Base-by-base conservation (phyloP, 139 green algal genomes). In the Raphidocelis subcapitata region DNA sequence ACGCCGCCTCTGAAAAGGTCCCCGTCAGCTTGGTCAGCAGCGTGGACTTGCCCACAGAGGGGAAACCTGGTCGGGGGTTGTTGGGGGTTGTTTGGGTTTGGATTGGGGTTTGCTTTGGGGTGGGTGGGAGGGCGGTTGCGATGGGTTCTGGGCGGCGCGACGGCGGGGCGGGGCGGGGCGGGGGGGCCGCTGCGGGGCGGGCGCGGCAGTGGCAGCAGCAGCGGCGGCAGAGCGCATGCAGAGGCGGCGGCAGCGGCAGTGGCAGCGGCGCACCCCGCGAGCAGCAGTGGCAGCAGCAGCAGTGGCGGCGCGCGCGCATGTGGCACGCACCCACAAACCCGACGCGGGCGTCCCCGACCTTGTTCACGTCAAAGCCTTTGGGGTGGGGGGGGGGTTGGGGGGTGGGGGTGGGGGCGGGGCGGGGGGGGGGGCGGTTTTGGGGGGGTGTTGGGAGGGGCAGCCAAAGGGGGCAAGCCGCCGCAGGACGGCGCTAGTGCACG, bases 11-110 rank as follows among this genome's bases (percentile, higher is more conserved):
- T 12, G 93, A 98, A 79, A 96, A 97, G 1, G 94, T 98, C 23
- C 96, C 96, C 0, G 96, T 99, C 23, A 99, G 84, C 84, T 99
- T 99, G 55, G 89, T 98, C 20, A 99, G 81, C 79, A 99, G 86
- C 21, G 96, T 99, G 4, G 92, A 98, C 80, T 99, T 99, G 47
- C 96, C 96, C 4, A 99, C 96, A 1, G 95, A 99, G 1, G 95
- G 95, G 76, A 99, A 99, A 33, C 95, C 92, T 88, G 76, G 59
- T 65, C 14, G 3, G 15, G 23, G n/a, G n/a, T n/a, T n/a, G n/a
- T n/a, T n/a, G n/a, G n/a, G n/a, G n/a, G n/a, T n/a, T n/a, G n/a
- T n/a, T n/a, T n/a, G n/a, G n/a, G n/a, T n/a, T n/a, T n/a, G 20
- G 41, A 1, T 23, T 67, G n/a, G n/a, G n/a, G n/a, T n/a, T n/a